Base-by-base conservation (phyloP, 495 filamentous ascomycete species). In the Aspergillus haitiensis region DNA sequence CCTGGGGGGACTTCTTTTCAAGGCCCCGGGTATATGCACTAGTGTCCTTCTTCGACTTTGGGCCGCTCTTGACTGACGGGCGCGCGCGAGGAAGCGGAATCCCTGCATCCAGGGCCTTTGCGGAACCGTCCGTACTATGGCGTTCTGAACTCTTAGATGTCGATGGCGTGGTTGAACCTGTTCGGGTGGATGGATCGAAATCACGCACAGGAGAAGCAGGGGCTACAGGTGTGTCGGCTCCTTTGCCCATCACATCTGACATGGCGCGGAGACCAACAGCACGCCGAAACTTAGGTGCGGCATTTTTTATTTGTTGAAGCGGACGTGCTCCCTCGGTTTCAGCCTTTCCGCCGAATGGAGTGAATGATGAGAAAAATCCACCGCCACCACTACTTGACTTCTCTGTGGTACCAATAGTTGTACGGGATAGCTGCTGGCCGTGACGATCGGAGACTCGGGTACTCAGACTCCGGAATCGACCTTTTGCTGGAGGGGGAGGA, bases 21-120 rank as follows among this genome's bases (percentile, higher is more conserved):
- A 98, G 76, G 3, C 95, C 95, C 12, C 89, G 88, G 12, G 84
- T 89, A 75, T 97, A 98, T 6, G 95, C 94, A 67, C 91, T 96
- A 2, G 94, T 98, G 56, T 91, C 86, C 67, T 98, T 93, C 77
- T 98, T 98, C 31, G 88, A 84, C 74, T 93, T 94, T 68, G 72
- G 59, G 35, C 66, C 66, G 46, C 66, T 61, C 62, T 71, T 66
- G 60, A 70, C 13, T 51, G 74, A 62, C 3, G 72, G 69, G 40
- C 76, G 68, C 63, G 66, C 77, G 68, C 59, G 84, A 71, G 49
- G 76, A 65, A 64, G 72, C 65, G 62, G 78, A 70, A 68, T 75
- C 69, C 52, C 81, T 65, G 77, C 81, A 59, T 88, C 91, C 18
- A 77, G 75, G 9, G 81, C 75, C 59, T 91, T 89, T 11, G 84